phyloP scores from a whole-genome alignment of 176 grass and related monocot species.

The Cenchrus fungigraminus region DNA sequence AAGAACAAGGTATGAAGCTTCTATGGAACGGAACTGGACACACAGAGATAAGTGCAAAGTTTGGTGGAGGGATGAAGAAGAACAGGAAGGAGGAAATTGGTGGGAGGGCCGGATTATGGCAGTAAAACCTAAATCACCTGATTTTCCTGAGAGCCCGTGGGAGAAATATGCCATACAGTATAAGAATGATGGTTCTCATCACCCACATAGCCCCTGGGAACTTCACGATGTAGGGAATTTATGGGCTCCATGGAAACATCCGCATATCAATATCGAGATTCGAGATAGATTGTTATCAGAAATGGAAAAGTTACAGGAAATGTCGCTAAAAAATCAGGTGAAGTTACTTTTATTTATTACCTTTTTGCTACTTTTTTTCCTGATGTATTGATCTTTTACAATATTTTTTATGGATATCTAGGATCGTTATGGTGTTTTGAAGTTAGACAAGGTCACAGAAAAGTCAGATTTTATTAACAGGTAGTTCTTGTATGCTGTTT shows the following conservation, averaged over 20 bases:
- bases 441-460: conserved; percentile 66
- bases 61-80: conserved; percentile 80
- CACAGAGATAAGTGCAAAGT: conserved; percentile 90
- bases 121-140: conserved; percentile 70
- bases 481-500: conserved; percentile 49
- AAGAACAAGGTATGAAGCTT: conserved; percentile 76
- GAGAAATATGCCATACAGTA: conserved; percentile 87
- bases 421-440: conserved; percentile 76
- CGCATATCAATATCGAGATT: conserved; percentile 55
- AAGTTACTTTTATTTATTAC: conserved; percentile 27
- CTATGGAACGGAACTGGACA: conserved; percentile 83
- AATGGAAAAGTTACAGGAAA: conserved; percentile 65
- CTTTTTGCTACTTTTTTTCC: background rate
- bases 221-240: conserved; percentile 75
- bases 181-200: conserved; percentile 75
- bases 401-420: conserved; percentile 49
- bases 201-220: conserved; percentile 92
- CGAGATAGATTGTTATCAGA: conserved; percentile 62
- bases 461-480: conserved; percentile 93
- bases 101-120: conserved; percentile 78
- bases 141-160: conserved; percentile 96
- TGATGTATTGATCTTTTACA: conserved; percentile 26
- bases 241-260: conserved; percentile 88
- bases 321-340: conserved; percentile 68
- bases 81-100: conserved; percentile 80